Percentiles rank a stretch among this genome's conserved stretches.
Conservation (phyloP, 164 flowering plant species). For the Macadamia tetraphylla region DNA sequence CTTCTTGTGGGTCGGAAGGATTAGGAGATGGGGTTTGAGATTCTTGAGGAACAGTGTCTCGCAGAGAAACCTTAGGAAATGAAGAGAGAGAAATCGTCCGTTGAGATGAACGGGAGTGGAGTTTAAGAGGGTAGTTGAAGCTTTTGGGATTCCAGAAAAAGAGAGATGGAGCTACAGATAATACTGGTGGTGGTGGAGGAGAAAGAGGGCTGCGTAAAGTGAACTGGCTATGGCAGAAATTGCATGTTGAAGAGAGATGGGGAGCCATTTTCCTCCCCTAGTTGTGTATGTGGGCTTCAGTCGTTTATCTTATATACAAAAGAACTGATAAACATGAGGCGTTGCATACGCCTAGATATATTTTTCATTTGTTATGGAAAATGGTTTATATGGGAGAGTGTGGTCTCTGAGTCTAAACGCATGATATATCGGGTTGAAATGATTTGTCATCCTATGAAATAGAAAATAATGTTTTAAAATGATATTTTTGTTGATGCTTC, state of each 20-base stretch:
- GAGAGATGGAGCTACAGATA: slow-evolving; percentile 14
- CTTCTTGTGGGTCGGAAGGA: slow-evolving; percentile 9
- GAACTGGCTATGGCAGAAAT: slow-evolving; percentile 24
- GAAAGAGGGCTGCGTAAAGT: slow-evolving; percentile 29
- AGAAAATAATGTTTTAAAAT: too few species aligned
- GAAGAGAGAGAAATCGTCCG: slow-evolving; percentile 16
- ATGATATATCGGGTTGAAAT: too few species aligned
- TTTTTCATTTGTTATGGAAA: too few species aligned
- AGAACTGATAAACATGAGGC: too few species aligned
- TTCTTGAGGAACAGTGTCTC: slow-evolving; percentile 26
- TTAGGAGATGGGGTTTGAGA: slow-evolving; percentile 14
- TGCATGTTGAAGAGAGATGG: slow-evolving; percentile 34
- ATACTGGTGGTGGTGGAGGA: slow-evolving; percentile 16
- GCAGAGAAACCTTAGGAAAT: slow-evolving; percentile 24
- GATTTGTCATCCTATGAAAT: too few species aligned
- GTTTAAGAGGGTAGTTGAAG: slow-evolving; percentile 19
- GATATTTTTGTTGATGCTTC: too few species aligned
- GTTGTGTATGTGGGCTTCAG: too few species aligned
- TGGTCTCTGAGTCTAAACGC: too few species aligned
- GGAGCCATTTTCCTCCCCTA: slow-evolving; percentile 43
- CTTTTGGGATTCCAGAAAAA: slow-evolving; percentile 15
- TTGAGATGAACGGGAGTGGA: slow-evolving; percentile 14
- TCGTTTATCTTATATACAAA: too few species aligned
- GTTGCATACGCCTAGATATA: too few species aligned
- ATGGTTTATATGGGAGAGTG: too few species aligned